Evolutionary conservation across 1,284 basidiomycete genomes (phyloP), one percentile per base, ranked within the genome.

Genomic region (Ceratobasidium sp.): DNA sequence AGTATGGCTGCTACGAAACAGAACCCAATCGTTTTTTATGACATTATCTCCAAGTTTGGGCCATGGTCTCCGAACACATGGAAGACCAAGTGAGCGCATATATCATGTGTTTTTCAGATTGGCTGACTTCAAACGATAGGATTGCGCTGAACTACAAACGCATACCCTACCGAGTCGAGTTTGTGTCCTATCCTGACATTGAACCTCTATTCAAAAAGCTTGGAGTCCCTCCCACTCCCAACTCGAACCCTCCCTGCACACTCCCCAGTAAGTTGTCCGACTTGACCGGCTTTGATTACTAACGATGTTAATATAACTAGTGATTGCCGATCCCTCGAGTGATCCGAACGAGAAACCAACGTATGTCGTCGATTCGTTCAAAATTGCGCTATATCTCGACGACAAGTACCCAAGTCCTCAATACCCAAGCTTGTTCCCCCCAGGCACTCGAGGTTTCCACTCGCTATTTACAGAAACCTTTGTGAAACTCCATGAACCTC

Each of bases 211-310:
- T 76, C 2, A 70, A 73, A 28, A 48, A 39, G 16, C 69, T 75
- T 23, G 76, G 74, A 9, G 72, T 45, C 36, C 52, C 53, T 18
- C 69, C 75, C 83, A 84, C 76, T 82, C 80, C 12, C 77, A 32
- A 69, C 23, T 5, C 21, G 23, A 21, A 18, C 2, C 64, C 50
- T 18, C 46, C 53, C 2, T 74, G 60, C 48, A 74, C 74, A 9
- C 53, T 74, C 28, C 74, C 74, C 16, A 50, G 64, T 69, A 32
- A 45, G 43, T 18, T 26, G 28, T 43, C 23, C 36, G 36, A 14
- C 14, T 39, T 39, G 8, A 39, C 36, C 14, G 14, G 36, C 8
- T 39, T 14, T 59, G 45, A 74, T 74, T 53, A 48, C 64, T 18
- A 70, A 73, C 41, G 71, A 39, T n/a, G 14, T 39, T 39, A 39